Base-by-base conservation (phyloP, 108 stramenopile species). In the Nitzschia sp. region DNA sequence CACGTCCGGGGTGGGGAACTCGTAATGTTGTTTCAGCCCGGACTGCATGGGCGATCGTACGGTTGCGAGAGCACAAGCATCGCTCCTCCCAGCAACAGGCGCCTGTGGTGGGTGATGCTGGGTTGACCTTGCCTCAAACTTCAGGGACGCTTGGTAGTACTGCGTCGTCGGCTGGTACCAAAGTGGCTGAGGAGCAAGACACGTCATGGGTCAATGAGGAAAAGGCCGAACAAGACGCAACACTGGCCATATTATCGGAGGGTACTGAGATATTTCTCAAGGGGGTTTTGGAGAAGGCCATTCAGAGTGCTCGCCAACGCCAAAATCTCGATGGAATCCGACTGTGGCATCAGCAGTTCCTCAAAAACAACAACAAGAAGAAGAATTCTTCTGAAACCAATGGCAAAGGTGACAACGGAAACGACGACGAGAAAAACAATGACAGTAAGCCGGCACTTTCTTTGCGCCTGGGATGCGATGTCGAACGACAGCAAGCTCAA, bases 321-420 rank as follows among this genome's bases (percentile, higher is more conserved):
- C 83, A 86, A 46, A 94, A 94, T 59, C 47, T 94, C 24, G 89
- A 94, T 54, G 92, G 88, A 13, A 87, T 94, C 31, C 84, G 92
- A 24, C 69, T 94, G 34, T 91, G 86, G 88, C 86, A 94, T 66
- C 75, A 82, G 28, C 86, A 90, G 71, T 71, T 83, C 30, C 26
- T 46, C 21, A 19, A 46, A 6, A 46, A 26, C 27, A 38, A 25
- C 30, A 53, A 30, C 15, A 3, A 21, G 18, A 69, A 59, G 31
- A 19, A 49, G 19, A 63, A 48, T 6, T 17, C n/a, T 25, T 0
- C 27, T 15, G 13, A 19, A 25, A 31, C 29, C 11, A 32, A 13
- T 6, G 11, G 42, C 11, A 42, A 15, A 2, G 61, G 38, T 2
- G 26, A 38, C 6, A 25, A 38, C 2, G 42, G 21, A 8, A 25